Percentiles rank a stretch among this genome's conserved stretches.
phyloP scores from a whole-genome alignment of 139 green algal genomes.

The Raphidocelis subcapitata region DNA sequence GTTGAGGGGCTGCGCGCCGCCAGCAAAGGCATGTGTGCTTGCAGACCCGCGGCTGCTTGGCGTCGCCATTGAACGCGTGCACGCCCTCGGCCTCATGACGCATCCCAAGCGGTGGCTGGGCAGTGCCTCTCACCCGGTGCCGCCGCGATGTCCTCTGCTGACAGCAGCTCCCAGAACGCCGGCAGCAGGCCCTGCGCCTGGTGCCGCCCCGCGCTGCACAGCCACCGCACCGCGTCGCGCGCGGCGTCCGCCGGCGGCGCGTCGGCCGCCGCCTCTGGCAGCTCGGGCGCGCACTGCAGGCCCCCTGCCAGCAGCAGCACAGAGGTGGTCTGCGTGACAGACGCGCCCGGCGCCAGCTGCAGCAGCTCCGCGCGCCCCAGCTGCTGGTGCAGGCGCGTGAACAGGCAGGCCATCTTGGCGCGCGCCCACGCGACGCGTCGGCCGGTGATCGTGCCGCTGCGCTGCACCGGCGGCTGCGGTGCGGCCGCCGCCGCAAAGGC shows the following conservation, averaged over 20 bases:
- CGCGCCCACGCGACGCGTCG: conserved; percentile 15
- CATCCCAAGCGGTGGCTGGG: background rate
- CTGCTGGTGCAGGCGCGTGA: conserved; percentile 24
- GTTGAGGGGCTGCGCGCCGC: background rate
- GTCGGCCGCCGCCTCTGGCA: background rate
- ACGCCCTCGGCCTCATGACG: no score
- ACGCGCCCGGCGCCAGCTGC: conserved; percentile 24
- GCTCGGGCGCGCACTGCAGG: background rate
- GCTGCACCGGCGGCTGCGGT: no score
- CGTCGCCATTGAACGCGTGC: background rate
- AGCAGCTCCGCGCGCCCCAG: conserved; percentile 35
- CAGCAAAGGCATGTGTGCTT: background rate
- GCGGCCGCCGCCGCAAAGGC: no score
- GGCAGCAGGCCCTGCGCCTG: conserved; percentile 24
- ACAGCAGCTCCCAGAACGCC: conserved; percentile 25
- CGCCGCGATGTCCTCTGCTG: conserved; percentile 3
- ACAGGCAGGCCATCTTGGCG: background rate
- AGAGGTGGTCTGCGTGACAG: conserved; percentile 9
- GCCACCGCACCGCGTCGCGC: conserved; percentile 12
- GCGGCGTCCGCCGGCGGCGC: no score
- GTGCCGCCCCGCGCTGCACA: conserved; percentile 9
- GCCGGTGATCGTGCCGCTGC: background rate
- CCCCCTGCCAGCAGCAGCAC: conserved; percentile 20
- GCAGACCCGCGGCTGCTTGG: background rate
- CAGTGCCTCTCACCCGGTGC: conserved; percentile 17